These are phyloP conservation scores for Xylaria flabelliformis DNA, from an alignment of 495 filamentous ascomycete genomes.

Conservation along the genomic window DNA sequence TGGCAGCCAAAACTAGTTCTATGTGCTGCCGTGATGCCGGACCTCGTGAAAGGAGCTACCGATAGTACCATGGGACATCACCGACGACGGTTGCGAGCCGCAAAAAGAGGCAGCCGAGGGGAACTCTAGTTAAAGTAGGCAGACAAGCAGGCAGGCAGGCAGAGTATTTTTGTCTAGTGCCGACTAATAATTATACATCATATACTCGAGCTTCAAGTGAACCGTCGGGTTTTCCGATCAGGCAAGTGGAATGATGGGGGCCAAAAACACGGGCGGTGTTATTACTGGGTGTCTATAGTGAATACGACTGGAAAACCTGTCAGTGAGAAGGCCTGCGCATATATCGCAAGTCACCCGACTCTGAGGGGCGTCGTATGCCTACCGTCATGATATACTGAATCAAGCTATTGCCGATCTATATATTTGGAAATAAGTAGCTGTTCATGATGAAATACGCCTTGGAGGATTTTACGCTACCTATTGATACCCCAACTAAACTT, in stretches of 20 bases:
- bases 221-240: slow-evolving; percentile 7
- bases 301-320: not conserved
- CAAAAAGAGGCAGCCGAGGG: not conserved
- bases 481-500: not conserved
- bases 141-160: not conserved
- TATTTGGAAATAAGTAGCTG: not conserved
- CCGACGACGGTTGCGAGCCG: not conserved
- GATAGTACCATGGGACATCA: slow-evolving; percentile 8
- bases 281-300: not conserved
- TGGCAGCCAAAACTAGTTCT: not conserved
- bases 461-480: not conserved
- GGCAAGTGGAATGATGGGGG: slow-evolving; percentile 5
- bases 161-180: not conserved
- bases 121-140: not conserved
- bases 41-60: not conserved
- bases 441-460: not conserved
- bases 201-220: not conserved
- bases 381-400: not conserved
- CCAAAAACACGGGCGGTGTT: slow-evolving; percentile 5
- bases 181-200: not conserved
- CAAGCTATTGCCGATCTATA: not conserved
- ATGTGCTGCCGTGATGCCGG: slow-evolving; percentile 6
- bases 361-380: not conserved
- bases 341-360: slow-evolving; percentile 4
- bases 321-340: not conserved